phyloP scores from a whole-genome alignment of 306 rosid species.

The Sophora flavescens region DNA sequence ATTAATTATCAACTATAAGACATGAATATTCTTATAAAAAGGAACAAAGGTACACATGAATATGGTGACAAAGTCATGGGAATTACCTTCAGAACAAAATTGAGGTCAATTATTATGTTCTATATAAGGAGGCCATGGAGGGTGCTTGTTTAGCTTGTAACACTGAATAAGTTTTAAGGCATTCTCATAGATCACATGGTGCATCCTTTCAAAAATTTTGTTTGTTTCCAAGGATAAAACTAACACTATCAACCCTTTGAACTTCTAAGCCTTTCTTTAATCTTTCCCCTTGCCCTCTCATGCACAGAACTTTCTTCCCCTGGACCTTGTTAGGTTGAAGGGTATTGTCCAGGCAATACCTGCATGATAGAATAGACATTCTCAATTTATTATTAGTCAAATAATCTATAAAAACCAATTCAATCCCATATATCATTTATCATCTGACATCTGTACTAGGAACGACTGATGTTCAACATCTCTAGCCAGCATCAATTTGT shows the following conservation, averaged over 20 bases:
- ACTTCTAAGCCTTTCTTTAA: slow-evolving; percentile 76
- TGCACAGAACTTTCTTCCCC: slow-evolving; percentile 85
- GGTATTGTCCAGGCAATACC: slow-evolving; percentile 70
- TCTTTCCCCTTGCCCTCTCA: slow-evolving; percentile 72
- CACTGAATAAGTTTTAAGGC: slow-evolving; percentile 57
- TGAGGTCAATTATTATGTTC: no score
- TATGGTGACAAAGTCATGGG: no score
- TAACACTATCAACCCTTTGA: slow-evolving; percentile 74
- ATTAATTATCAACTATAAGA: no score
- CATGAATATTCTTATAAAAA: no score
- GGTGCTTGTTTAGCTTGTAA: no score
- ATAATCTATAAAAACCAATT: background rate
- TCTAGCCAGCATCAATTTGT: no score
- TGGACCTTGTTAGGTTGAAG: slow-evolving; percentile 66
- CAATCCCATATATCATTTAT: background rate
- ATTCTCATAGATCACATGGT: slow-evolving; percentile 60
- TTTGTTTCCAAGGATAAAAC: slow-evolving; percentile 69
- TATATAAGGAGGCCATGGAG: no score
- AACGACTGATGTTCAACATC: no score
- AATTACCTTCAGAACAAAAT: no score
- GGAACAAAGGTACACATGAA: no score
- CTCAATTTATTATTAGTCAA: slow-evolving; percentile 7
- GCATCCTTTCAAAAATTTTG: slow-evolving; percentile 54
- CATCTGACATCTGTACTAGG: no score
- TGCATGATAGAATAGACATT: slow-evolving; percentile 48